Evolutionary conservation across 495 filamentous ascomycete genomes (phyloP), one percentile per base, ranked within the genome.

Genomic region (Penicillium canescens): DNA sequence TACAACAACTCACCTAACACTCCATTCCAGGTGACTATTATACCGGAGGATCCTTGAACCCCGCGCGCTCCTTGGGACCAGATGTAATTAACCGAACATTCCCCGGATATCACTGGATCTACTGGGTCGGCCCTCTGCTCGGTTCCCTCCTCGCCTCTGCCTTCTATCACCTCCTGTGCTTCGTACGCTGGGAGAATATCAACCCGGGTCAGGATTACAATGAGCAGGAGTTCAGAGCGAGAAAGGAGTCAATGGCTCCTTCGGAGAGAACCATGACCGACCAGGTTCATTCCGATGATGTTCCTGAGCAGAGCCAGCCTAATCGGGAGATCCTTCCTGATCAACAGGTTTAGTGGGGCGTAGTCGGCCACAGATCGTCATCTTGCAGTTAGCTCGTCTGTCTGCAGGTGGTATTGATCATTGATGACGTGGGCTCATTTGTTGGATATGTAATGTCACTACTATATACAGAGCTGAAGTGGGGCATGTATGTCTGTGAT

Each of bases 1-100:
- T 26, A 14, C 34, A 21, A 3, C n/a, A 31, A 20, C 16, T 7
- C 10, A 31, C 18, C 24, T 42, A 5, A 50, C 31, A 18, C n/a
- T 33, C 16, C 11, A 14, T 39, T 13, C 4, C 35, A 81, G 86
- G 86, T 20, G 79, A 89, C 41, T 87, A 80, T 62, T 90, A 80
- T 64, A 91, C 87, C 34, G 88, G 89, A 46, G 86, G 85, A 24
- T 85, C 81, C 9, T 78, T 91, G 9, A 91, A 91, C 56, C 88
- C 87, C 3, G 85, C 88, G 9, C 79, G 88, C 26, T 86, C 82
- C 4, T 85, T 91, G 50, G 88, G 88, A 6, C 88, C 89, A 3
- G 80, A 77, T 42, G 82, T 88, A 5, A 81, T 92, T 47, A 85
- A 81, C 36, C 67, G 67, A 28, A 70, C 59, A 13, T 96, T 96